These are phyloP conservation scores for Suillus occidentalis DNA, from an alignment of 768 basidiomycete genomes.

Conservation along the genomic window DNA sequence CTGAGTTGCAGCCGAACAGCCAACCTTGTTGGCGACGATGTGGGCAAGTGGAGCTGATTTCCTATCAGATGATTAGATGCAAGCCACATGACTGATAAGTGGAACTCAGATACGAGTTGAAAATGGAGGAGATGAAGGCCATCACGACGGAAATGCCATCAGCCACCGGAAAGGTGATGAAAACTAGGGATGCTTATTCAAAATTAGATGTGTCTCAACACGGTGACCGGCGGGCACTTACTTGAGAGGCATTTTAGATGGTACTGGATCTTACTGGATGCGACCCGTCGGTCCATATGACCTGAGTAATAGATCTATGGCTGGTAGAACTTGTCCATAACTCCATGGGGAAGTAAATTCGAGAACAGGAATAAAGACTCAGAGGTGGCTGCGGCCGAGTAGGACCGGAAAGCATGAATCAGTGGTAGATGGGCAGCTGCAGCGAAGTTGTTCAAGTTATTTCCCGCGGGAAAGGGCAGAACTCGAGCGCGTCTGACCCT, in stretches of 20 bases:
- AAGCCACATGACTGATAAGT: background rate
- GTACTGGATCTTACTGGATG: background rate
- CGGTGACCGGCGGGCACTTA: background rate
- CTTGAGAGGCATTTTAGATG: background rate
- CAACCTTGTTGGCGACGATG: background rate
- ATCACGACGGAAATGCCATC: background rate
- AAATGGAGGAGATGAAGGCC: background rate
- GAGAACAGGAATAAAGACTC: background rate
- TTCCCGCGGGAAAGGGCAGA: background rate
- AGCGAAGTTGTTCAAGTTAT: background rate
- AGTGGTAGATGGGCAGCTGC: background rate
- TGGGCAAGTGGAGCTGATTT: background rate
- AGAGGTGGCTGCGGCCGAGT: background rate
- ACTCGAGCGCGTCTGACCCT: background rate
- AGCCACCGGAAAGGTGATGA: background rate
- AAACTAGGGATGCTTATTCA: background rate
- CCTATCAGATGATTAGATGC: background rate
- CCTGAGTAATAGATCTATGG: background rate
- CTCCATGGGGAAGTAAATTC: background rate
- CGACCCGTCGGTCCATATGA: background rate
- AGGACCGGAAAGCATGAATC: background rate
- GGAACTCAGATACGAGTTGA: background rate
- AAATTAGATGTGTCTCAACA: background rate
- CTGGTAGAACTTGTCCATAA: background rate
- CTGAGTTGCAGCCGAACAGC: background rate